Evolutionary conservation across 768 basidiomycete genomes (phyloP), one percentile per base, ranked within the genome.

Genomic region (Guyanaporus albipodus): DNA sequence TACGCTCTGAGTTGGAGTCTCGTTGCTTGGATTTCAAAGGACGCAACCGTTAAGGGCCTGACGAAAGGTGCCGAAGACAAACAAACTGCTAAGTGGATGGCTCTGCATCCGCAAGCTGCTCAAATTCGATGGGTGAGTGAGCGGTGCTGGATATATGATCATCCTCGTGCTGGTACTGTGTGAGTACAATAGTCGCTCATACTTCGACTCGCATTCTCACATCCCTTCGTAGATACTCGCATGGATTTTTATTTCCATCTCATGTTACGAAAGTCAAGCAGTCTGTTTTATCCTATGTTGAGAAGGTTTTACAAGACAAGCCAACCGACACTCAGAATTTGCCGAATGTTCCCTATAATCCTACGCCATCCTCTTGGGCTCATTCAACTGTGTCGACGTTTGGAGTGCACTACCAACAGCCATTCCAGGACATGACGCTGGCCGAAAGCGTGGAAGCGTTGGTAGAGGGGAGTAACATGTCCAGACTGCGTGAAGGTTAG

Each of bases 121-220:
- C 78, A 86, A 55, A 80, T 99, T 32, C 80, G 91, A 35, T 98
- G 95, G 94, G 76, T 77, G 26, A 85, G 87, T 55, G 94, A 99
- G 61, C 80, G 85, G 22, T 98, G 95, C 67, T 95, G 91, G 90
- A 91, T 99, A 54, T 97, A 99, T 67, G 94, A 99, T 62, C 95
- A 97, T 68, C 95, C 95, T 2, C 85, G 91, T 39, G 83, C 89
- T 14, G 87, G 89, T 38, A 96, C 94, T 17, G 93, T 95, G 83
- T 93, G 73, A 60, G 88, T 74, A 23, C 21, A 42, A 23, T 37
- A 28, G 27, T 22, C 17, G 23, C 29, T 17, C 28, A 19, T 50
- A n/a, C 27, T 26, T 29, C 19, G 19, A 38, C 54, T 38, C 45
- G 44, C 34, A 6, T 45, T 38, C 40, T 49, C 18, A 53, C 21